Conservation (phyloP, 345 rosid genomes). For the Isatis tinctoria region DNA sequence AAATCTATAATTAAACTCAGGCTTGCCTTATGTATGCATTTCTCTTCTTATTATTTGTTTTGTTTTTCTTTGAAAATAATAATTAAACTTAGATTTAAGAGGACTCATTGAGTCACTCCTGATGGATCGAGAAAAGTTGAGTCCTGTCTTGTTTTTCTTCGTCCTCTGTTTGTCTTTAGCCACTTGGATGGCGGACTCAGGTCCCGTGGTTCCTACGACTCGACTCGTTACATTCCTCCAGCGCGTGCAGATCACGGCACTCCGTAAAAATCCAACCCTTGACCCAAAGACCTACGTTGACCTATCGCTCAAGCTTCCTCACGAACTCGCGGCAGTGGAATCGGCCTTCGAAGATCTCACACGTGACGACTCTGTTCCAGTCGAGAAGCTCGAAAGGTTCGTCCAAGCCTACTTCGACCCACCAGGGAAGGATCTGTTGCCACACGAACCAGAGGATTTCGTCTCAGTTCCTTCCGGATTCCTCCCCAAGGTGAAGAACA, state of each 20-base stretch:
- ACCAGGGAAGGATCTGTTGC: constrained; percentile 58
- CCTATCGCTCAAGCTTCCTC: constrained; percentile 44
- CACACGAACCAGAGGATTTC: constrained; percentile 56
- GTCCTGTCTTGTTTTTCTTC: background rate
- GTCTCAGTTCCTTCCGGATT: constrained; percentile 55
- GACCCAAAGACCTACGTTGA: constrained; percentile 75
- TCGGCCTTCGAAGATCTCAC: constrained; percentile 53
- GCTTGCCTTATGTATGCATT: too few relatives aligned
- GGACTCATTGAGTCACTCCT: too few relatives aligned
- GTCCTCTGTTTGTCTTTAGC: constrained; percentile 5
- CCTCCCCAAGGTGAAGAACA: constrained; percentile 65
- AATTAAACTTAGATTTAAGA: too few relatives aligned
- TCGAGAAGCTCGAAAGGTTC: constrained; percentile 30
- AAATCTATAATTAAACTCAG: too few relatives aligned
- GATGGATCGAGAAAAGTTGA: too few relatives aligned
- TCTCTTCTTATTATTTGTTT: too few relatives aligned
- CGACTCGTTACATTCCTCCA: constrained; percentile 57
- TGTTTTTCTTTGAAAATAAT: too few relatives aligned
- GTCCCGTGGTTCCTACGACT: constrained; percentile 34
- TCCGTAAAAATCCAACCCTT: constrained; percentile 32
- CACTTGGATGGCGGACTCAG: constrained; percentile 15
- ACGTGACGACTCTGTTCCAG: constrained; percentile 32
- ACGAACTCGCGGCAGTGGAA: constrained; percentile 39
- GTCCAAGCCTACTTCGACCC: constrained; percentile 33
- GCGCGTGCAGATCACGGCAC: constrained; percentile 58